Evolutionary conservation across 1,284 basidiomycete species (phyloP), one percentile per base, ranked within the genome.

Genomic region (Sporisorium scitamineum): DNA sequence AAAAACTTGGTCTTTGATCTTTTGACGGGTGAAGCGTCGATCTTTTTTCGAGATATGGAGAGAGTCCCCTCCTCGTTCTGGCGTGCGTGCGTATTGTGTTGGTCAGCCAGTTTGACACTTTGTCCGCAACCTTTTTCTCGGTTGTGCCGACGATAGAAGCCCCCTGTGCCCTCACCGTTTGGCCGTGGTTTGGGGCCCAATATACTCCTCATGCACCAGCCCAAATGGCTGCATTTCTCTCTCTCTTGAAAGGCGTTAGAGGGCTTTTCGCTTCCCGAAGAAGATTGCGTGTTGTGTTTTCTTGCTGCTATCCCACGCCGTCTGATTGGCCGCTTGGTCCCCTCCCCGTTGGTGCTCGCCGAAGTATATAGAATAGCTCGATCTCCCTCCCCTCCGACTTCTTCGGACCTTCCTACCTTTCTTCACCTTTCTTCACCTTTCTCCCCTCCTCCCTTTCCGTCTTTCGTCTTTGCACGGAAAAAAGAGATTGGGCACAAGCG

Each of bases 401-500:
- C 20, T 24, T 52, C 54, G 52, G 42, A 27, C 13, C 57, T 54
- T 48, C 52, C 54, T 39, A 47, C 20, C 44, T 32, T 44, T 47
- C 54, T 50, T 57, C 53, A 44, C 54, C 47, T 56, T 47, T 57
- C 52, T 39, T 54, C 61, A 59, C 66, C 56, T 70, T 45, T 47
- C 37, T 39, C 58, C 41, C 42, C 42, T 37, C 48, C 42, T 42
- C 27, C 48, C 42, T 42, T 20, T 48, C 47, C 48, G 41, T 34
- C 44, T 39, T 65, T 51, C 54, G 56, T 69, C 54, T 29, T 47
- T 47, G n/a, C 34, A 60, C 62, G 50, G 56, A 63, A 58, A 60
- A 31, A 45, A 64, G 61, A 70, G 68, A 70, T 57, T 54, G 44
- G 68, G 69, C 69, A 71, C 69, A 71, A 66, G 62, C 69, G 69